These are phyloP conservation scores for Fragilaria radians DNA, from an alignment of 108 stramenopile species.

Conservation along the genomic window DNA sequence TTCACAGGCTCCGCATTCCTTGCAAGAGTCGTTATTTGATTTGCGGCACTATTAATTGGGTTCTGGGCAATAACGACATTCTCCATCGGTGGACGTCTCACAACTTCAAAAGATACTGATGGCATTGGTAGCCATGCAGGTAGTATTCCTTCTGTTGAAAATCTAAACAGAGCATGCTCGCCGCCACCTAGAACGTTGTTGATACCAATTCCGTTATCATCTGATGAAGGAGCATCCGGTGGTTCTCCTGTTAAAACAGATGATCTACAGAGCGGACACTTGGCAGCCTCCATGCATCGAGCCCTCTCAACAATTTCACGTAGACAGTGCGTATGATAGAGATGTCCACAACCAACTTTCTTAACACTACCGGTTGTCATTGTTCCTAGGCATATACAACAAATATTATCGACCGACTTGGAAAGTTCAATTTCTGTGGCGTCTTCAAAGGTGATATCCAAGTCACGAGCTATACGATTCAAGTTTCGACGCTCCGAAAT, in stretches of 20 bases:
- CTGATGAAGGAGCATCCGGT: conserved; percentile 3
- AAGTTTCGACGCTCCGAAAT: conserved; percentile 58
- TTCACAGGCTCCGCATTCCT: conserved; percentile 7
- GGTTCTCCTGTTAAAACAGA: conserved; percentile 38
- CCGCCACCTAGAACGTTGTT: too few relatives aligned
- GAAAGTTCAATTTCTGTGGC: conserved; percentile 59
- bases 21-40: conserved; percentile 14
- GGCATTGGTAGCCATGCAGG: conserved; percentile 74
- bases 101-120: conserved; percentile 75
- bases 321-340: conserved; percentile 72
- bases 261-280: conserved; percentile 71
- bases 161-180: conserved; percentile 63
- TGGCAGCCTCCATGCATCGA: conserved; percentile 46
- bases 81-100: conserved; percentile 41
- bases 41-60: conserved; percentile 24
- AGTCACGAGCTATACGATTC: conserved; percentile 43
- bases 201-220: too few relatives aligned
- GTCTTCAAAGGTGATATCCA: conserved; percentile 48
- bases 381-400: conserved; percentile 70
- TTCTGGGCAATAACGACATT: conserved; percentile 12
- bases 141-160: conserved; percentile 72
- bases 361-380: conserved; percentile 58
- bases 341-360: conserved; percentile 67
- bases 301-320: conserved; percentile 73
- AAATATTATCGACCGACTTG: conserved; percentile 72